A percentile compares a stretch with the other conserved stretches of the same genome.
Evolutionary conservation across 1,139 yeast species (phyloP).

Genomic region (Blastobotrys ciferrii): DNA sequence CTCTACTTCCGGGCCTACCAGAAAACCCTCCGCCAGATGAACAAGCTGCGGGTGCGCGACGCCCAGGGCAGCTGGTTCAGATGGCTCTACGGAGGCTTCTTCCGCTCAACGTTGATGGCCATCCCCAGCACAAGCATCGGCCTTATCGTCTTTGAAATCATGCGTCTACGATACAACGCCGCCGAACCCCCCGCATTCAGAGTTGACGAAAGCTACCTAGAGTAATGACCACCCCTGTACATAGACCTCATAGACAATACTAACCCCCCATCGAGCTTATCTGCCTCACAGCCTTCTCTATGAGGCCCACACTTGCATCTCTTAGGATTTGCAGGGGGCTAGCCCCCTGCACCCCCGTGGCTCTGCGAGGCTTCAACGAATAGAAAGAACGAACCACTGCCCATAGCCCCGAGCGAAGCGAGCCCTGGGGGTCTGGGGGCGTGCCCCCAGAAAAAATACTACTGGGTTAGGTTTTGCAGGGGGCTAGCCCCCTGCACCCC

Average conservation of each 20-base stretch:
- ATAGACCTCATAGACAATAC: conserved; percentile 1
- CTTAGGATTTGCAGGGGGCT: no score
- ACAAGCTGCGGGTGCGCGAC: conserved; percentile 53
- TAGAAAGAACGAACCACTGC: no score
- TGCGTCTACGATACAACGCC: conserved; percentile 49
- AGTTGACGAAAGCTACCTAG: conserved; percentile 12
- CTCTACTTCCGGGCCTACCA: conserved; percentile 60
- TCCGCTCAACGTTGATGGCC: conserved; percentile 66
- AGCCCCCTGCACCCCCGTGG: no score
- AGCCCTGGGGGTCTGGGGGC: no score
- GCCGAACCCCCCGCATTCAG: conserved; percentile 18
- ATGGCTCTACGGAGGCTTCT: conserved; percentile 77
- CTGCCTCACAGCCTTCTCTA: no score
- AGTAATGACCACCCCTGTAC: conserved; percentile 1
- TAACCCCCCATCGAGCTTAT: no score
- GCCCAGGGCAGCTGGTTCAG: conserved; percentile 53
- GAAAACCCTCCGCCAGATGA: conserved; percentile 64
- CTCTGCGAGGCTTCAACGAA: no score
- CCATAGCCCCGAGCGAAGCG: no score
- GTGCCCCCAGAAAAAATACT: no score
- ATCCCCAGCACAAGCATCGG: conserved; percentile 90
- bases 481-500: no score
- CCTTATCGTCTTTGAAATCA: conserved; percentile 75
- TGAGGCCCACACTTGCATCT: no score
- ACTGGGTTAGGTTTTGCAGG: no score